Percentiles rank a stretch among this genome's conserved stretches.
phyloP scores from a whole-genome alignment of 441 rosid species.

The Eutrema salsugineum region DNA sequence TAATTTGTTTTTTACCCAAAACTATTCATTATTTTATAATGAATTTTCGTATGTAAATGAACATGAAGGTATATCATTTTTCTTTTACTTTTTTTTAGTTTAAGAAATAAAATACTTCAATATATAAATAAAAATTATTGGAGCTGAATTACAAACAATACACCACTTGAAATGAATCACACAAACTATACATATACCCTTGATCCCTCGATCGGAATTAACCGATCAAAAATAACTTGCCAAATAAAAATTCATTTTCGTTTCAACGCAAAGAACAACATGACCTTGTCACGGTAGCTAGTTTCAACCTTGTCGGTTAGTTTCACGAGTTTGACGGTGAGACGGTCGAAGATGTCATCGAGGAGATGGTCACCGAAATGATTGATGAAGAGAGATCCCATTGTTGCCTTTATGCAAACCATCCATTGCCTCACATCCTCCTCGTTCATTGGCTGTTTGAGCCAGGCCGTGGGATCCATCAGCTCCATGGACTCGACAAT shows the following conservation, averaged over 20 bases:
- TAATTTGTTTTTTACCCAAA: neutral
- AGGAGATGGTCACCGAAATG: constrained; percentile 33
- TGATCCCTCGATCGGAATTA: neutral
- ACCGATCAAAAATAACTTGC: neutral
- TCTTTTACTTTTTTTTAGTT: too few relatives aligned
- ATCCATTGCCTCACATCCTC: constrained; percentile 33
- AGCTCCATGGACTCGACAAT: constrained; percentile 37
- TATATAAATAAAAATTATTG: neutral
- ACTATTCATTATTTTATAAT: neutral
- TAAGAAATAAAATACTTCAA: neutral
- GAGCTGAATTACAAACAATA: neutral
- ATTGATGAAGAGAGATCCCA: constrained; percentile 40
- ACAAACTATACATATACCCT: neutral
- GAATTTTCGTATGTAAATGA: neutral
- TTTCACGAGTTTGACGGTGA: constrained; percentile 29
- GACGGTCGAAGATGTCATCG: constrained; percentile 35
- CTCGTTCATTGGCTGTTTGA: constrained; percentile 20
- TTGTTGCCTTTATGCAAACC: constrained; percentile 40
- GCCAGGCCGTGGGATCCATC: constrained; percentile 31
- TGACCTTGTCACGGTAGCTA: constrained; percentile 32
- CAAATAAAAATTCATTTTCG: constrained; percentile 13
- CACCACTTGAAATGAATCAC: neutral
- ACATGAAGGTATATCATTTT: neutral
- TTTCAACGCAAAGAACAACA: constrained; percentile 28
- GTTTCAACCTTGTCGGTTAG: constrained; percentile 23